Evolutionary conservation across 148 eudicot genomes (phyloP).

Genomic region (Chenopodium berlandieri): DNA sequence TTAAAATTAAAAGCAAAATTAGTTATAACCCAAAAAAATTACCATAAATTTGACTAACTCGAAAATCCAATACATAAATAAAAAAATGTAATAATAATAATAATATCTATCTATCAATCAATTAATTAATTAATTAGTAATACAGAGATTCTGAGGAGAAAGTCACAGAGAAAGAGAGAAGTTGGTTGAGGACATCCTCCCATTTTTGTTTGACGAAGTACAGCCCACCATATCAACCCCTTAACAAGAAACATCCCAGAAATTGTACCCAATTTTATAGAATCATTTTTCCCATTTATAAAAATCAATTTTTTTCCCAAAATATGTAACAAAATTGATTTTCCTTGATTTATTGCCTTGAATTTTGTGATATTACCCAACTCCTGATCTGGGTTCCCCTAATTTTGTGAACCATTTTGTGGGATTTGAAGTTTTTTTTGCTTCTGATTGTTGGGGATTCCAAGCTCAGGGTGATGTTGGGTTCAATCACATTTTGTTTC

Average conservation of each 20-base stretch:
- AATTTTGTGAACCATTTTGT: conserved; percentile 1
- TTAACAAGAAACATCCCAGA: background rate
- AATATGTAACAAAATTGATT: background rate
- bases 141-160: conserved; percentile 7
- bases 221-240: background rate
- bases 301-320: background rate
- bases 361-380: conserved; percentile 18
- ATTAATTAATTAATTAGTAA: background rate
- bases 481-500: background rate
- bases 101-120: background rate
- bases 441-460: conserved; percentile 24
- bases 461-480: conserved; percentile 24
- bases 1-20: conserved; percentile 8
- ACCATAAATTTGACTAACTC: conserved; percentile 11
- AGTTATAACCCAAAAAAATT: background rate
- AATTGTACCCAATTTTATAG: background rate
- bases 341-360: conserved; percentile 15
- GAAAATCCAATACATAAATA: background rate
- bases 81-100: background rate
- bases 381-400: conserved; percentile 34
- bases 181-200: conserved; percentile 32
- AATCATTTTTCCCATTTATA: background rate
- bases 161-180: background rate
- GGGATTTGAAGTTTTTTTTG: conserved; percentile 28
- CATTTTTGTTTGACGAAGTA: conserved; percentile 15